phyloP scores from a whole-genome alignment of 2,329 filamentous ascomycete genomes.

The Fusarium pseudonygamai region DNA sequence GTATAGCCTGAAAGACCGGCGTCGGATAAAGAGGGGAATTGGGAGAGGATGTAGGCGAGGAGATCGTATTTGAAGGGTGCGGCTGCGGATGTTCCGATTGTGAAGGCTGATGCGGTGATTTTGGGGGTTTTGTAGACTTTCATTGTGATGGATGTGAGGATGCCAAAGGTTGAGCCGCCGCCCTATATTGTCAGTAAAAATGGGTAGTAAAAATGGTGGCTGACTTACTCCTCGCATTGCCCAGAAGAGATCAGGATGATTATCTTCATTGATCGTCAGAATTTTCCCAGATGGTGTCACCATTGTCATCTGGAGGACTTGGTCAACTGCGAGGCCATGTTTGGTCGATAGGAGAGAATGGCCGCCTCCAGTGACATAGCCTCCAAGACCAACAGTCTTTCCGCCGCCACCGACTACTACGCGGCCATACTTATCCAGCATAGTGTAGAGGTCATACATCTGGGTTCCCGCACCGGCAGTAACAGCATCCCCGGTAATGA shows the following conservation, averaged over 20 bases:
- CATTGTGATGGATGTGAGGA: slow-evolving; percentile 66
- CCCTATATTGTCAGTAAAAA: slow-evolving; percentile 50
- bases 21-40: slow-evolving; percentile 58
- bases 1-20: slow-evolving; percentile 63
- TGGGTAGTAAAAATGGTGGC: fast-evolving
- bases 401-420: slow-evolving; percentile 65
- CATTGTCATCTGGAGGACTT: slow-evolving; percentile 67
- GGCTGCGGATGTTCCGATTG: slow-evolving; percentile 40
- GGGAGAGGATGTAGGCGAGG: slow-evolving; percentile 56
- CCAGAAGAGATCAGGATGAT: slow-evolving; percentile 70
- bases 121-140: slow-evolving; percentile 58
- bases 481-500: slow-evolving; percentile 59
- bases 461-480: slow-evolving; percentile 64
- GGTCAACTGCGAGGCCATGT: slow-evolving; percentile 70
- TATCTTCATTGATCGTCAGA: slow-evolving; percentile 60
- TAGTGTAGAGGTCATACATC: slow-evolving; percentile 58
- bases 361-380: slow-evolving; percentile 69
- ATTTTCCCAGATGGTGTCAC: slow-evolving; percentile 62
- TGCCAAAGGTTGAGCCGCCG: slow-evolving; percentile 68
- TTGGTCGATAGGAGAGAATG: slow-evolving; percentile 63
- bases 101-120: slow-evolving; percentile 40
- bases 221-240: slow-evolving; percentile 64
- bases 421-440: slow-evolving; percentile 55
- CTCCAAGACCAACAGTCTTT: slow-evolving; percentile 66
- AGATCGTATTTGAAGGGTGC: slow-evolving; percentile 55